Conservation (phyloP, 495 filamentous ascomycete genomes). For the Aspergillus affinis region DNA sequence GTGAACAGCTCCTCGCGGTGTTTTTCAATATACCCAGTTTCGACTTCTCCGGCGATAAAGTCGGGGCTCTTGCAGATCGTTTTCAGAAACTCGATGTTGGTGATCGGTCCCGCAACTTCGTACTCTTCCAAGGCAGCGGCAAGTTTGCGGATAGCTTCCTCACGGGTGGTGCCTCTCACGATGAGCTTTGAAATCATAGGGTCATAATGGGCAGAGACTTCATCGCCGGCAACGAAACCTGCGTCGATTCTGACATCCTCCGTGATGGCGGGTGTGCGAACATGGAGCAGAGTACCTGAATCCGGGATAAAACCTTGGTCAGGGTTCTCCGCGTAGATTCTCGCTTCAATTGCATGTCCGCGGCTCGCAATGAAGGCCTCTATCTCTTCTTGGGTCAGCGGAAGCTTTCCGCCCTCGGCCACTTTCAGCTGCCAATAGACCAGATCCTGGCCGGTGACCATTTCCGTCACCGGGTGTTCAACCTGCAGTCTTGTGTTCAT, state of each 20-base stretch:
- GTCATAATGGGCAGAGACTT: conserved; percentile 93
- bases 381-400: conserved; percentile 80
- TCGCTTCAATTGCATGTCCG: conserved; percentile 89
- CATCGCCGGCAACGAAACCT: conserved; percentile 87
- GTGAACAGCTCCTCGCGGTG: conserved; percentile 73
- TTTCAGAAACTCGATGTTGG: conserved; percentile 97
- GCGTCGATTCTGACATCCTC: conserved; percentile 85
- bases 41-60: conserved; percentile 85
- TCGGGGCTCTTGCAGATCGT: conserved; percentile 72
- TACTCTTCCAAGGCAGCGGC: conserved; percentile 82
- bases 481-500: conserved; percentile 98
- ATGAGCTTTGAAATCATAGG: conserved; percentile 99
- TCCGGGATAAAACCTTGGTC: conserved; percentile 88
- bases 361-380: conserved; percentile 69
- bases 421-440: conserved; percentile 96
- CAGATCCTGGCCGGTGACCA: conserved; percentile 91
- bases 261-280: conserved; percentile 66
- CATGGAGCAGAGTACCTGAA: conserved; percentile 83
- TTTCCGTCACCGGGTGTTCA: conserved; percentile 96
- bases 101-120: conserved; percentile 87
- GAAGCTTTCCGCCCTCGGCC: conserved; percentile 82
- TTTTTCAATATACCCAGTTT: conserved; percentile 94
- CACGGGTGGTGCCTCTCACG: conserved; percentile 74
- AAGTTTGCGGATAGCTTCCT: conserved; percentile 81
- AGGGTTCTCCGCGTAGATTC: conserved; percentile 96